Percentiles rank a stretch among this genome's conserved stretches.
phyloP scores from a whole-genome alignment of 257 asterid genomes.

The Paulownia fortunei region DNA sequence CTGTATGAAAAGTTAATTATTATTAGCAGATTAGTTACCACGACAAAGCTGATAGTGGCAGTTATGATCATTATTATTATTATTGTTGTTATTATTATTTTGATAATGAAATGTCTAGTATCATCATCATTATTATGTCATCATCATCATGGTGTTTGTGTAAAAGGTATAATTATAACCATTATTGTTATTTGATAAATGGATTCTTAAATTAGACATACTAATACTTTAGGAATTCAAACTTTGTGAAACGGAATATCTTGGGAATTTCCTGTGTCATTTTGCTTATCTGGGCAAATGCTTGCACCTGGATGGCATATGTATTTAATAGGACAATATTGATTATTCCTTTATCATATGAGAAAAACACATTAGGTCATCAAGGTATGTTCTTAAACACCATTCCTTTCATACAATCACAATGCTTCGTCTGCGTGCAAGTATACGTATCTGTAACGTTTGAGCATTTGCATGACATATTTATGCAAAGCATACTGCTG shows the following conservation, averaged over 20 bases:
- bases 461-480: too few relatives aligned
- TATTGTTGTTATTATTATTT: too few relatives aligned
- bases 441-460: constrained; percentile 11
- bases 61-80: too few relatives aligned
- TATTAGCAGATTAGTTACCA: too few relatives aligned
- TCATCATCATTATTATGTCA: too few relatives aligned
- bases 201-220: too few relatives aligned
- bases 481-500: too few relatives aligned
- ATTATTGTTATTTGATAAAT: background rate
- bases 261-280: background rate
- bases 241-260: background rate
- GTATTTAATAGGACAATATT: constrained; percentile 6
- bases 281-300: constrained; percentile 13
- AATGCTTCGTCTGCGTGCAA: background rate
- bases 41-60: too few relatives aligned
- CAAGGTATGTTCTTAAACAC: background rate
- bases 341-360: background rate
- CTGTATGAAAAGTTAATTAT: too few relatives aligned
- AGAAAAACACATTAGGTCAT: background rate
- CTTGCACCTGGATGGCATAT: background rate
- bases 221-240: background rate
- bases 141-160: too few relatives aligned
- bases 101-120: too few relatives aligned
- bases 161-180: too few relatives aligned
- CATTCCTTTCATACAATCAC: background rate